A percentile compares a stretch with the other conserved stretches of the same genome.
These are phyloP conservation scores for Russula olivacea DNA, from an alignment of 768 basidiomycete species.

Conservation along the genomic window DNA sequence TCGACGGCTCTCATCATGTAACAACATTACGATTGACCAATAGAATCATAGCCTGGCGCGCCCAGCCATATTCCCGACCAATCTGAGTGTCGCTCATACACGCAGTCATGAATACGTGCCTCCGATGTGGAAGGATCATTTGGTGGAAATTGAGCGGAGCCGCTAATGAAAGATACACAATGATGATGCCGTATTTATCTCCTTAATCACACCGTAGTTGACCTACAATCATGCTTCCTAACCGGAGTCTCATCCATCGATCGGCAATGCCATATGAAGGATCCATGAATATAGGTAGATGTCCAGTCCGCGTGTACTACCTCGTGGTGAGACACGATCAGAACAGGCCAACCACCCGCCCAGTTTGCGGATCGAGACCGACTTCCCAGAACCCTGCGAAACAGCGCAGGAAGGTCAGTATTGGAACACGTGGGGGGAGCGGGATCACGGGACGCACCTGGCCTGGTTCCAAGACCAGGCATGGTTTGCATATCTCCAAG, in stretches of 20 bases:
- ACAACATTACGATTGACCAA: no score
- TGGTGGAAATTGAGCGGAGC: background rate
- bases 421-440: background rate
- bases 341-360: slow-evolving; percentile 83
- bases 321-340: slow-evolving; percentile 33
- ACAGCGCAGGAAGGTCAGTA: slow-evolving; percentile 14
- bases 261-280: background rate
- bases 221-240: background rate
- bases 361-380: slow-evolving; percentile 70
- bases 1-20: no score
- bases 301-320: slow-evolving; percentile 13
- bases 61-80: slow-evolving; percentile 18
- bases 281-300: slow-evolving; percentile 27
- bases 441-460: slow-evolving; percentile 43
- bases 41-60: slow-evolving; percentile 39
- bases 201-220: background rate
- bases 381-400: slow-evolving; percentile 85
- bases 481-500: slow-evolving; percentile 98
- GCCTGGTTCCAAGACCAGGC: slow-evolving; percentile 91
- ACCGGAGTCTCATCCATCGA: background rate
- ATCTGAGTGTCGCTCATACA: slow-evolving; percentile 1
- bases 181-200: slow-evolving; percentile 22
- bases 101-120: slow-evolving; percentile 27
- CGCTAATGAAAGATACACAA: background rate
- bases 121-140: slow-evolving; percentile 35